Evolutionary conservation across 108 stramenopile species (phyloP).

Genomic region (Skeletonema grethae): DNA sequence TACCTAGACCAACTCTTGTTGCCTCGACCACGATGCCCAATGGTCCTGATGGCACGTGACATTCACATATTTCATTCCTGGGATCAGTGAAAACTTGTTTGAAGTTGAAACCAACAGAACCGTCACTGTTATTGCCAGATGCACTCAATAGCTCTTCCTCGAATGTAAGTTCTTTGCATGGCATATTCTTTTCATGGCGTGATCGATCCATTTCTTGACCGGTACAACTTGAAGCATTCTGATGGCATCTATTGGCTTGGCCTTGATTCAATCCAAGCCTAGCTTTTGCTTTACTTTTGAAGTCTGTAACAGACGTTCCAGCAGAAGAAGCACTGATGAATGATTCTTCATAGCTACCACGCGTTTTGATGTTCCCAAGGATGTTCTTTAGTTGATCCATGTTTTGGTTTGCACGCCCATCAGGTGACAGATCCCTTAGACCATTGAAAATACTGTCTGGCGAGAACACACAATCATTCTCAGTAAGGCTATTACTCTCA

Average conservation of each 20-base stretch:
- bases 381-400: conserved; percentile 21
- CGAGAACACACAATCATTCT: neutral
- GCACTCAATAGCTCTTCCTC: conserved; percentile 26
- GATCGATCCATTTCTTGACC: neutral
- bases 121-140: neutral
- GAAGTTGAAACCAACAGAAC: conserved; percentile 30
- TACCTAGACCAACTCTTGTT: conserved; percentile 33
- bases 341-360: conserved; percentile 1
- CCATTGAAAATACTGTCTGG: neutral
- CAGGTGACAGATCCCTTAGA: neutral
- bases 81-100: conserved; percentile 32
- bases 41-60: conserved; percentile 37
- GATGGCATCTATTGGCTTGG: neutral
- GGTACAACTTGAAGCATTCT: neutral
- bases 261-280: neutral
- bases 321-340: neutral
- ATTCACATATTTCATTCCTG: conserved; percentile 46
- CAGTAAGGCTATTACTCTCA: neutral
- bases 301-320: neutral
- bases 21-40: conserved; percentile 42
- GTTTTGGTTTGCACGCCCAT: conserved; percentile 13
- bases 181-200: neutral
- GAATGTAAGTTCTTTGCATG: conserved; percentile 12
- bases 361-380: conserved; percentile 7
- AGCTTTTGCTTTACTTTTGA: neutral